Conservation (phyloP, 176 grass and related monocot genomes). For the Triticum turgidum region DNA sequence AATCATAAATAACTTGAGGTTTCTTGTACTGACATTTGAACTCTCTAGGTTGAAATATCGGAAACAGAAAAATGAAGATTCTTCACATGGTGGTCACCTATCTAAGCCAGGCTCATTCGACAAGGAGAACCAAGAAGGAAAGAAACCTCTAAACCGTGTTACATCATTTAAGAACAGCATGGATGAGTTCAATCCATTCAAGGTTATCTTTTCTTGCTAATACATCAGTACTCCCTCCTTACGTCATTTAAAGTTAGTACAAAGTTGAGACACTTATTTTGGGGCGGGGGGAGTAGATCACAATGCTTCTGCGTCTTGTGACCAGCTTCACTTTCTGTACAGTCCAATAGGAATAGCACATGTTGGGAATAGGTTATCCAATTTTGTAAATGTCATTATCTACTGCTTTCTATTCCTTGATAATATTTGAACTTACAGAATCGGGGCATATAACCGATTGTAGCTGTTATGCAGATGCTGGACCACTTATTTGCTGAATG, state of each 20-base stretch:
- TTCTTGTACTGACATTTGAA: constrained; percentile 29
- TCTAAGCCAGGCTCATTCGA: constrained; percentile 59
- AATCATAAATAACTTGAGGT: constrained; percentile 9
- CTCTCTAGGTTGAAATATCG: constrained; percentile 63
- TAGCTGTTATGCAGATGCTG: constrained; percentile 59
- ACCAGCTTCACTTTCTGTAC: not conserved
- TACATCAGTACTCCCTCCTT: not conserved
- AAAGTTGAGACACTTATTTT: too few relatives aligned
- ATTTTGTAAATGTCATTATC: not conserved
- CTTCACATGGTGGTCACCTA: constrained; percentile 25
- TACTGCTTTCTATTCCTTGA: not conserved
- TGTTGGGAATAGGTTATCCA: constrained; percentile 9
- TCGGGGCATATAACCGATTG: constrained; percentile 18
- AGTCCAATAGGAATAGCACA: not conserved
- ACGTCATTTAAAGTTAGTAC: too few relatives aligned
- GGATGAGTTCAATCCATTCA: constrained; percentile 81
- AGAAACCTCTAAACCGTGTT: constrained; percentile 58
- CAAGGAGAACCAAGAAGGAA: constrained; percentile 63
- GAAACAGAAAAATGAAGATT: constrained; percentile 46
- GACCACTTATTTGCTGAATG: constrained; percentile 82
- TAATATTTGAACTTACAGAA: not conserved
- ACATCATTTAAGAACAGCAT: constrained; percentile 89
- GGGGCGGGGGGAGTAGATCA: not conserved
- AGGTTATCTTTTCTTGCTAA: constrained; percentile 51
- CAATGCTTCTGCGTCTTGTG: not conserved